Evolutionary conservation across 108 stramenopile species (phyloP), one percentile per base, ranked within the genome.

Genomic region (Aureococcus anophagefferens): DNA sequence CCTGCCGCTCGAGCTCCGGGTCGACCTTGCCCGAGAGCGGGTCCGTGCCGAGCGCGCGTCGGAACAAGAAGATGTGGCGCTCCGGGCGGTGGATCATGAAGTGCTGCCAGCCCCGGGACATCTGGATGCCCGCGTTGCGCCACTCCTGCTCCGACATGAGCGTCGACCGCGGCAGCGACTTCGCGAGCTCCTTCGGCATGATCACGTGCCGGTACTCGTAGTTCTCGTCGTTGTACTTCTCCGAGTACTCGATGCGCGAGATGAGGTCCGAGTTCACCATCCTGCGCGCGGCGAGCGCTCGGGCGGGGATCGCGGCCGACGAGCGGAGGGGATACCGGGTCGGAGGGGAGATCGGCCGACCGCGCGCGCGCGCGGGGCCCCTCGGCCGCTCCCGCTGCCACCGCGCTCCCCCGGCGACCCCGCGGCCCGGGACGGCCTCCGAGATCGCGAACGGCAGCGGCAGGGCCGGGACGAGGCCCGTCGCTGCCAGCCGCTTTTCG

Each of bases 51-150:
- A 99, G 81, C 0, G 94, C 94, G 63, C 98, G 86, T 71, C 96
- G 91, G 85, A 99, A 99, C 35, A 99, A 81, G 40, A 99, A 88
- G 75, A 99, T 97, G 83, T 99, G 96, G 37, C 94, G 98, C 79
- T 99, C 98, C 17, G 98, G 98, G 40, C 90, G 89, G 77, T 98
- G 98, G 75, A 95, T 93, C 34, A 96, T 95, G 83, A 96, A 99
- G 74, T 99, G 98, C 75, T 91, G 85, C 97, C 97, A 98, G 46
- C 97, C 97, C 40, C 97, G 89, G 79, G 85, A 88, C 85, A 97
- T 96, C 86, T 98, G 97, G 21, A 98, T 93, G 13, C 95, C 95
- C 64, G 95, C 88, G 34, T 86, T 88, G 64, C 97, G 85, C 97
- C 97, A 98, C 78, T 98, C 97, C 34, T 85, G 83, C 81, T 98